Base-by-base conservation (phyloP, 495 filamentous ascomycete genomes). In the Daldinia decipiens region DNA sequence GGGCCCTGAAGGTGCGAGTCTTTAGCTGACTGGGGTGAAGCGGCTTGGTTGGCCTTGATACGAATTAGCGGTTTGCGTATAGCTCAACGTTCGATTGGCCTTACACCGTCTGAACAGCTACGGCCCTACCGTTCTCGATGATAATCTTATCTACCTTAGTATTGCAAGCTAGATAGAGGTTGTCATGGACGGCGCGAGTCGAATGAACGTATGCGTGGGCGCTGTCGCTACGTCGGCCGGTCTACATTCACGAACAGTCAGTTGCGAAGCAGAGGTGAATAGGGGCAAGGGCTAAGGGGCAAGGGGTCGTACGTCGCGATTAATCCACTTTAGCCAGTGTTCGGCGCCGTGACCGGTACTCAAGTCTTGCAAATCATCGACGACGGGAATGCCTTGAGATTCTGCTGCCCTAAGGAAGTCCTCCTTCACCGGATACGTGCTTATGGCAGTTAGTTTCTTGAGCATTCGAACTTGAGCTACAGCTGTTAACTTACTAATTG, bases 91-190 rank as follows among this genome's bases (percentile, higher is more conserved):
- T 27, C 3, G 12, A n/a, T 12, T 2, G 5, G 32, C 59, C 79
- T 72, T 78, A 81, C 76, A 83, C 79, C 32, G 81, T 82, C 54
- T 84, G 84, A 24, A 92, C 86, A 40, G 84, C 90, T 11, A 90
- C 88, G 4, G 90, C 89, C 32, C 85, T 80, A 31, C 86, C 88
- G 64, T 91, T 85, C 63, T 94, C 90, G 55, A 95, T 87, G 62
- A 93, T 90, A 13, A 93, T 81, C 77, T 90, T 93, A 74, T 93
- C 91, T n/a, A 92, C 87, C 77, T 94, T 95, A 73, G 91, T 94
- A 79, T 92, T 91, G 78, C 87, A 89, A 68, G 89, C 87, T 1
- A 95, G 82, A 72, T 93, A 91, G 26, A 95, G 80, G 75, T 93
- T 95, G 53, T 82, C 81, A 74, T 93, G 78, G 26, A 87, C 86